phyloP scores from a whole-genome alignment of 192 early-diverging fungal genomes.

The Funneliformis mosseae region DNA sequence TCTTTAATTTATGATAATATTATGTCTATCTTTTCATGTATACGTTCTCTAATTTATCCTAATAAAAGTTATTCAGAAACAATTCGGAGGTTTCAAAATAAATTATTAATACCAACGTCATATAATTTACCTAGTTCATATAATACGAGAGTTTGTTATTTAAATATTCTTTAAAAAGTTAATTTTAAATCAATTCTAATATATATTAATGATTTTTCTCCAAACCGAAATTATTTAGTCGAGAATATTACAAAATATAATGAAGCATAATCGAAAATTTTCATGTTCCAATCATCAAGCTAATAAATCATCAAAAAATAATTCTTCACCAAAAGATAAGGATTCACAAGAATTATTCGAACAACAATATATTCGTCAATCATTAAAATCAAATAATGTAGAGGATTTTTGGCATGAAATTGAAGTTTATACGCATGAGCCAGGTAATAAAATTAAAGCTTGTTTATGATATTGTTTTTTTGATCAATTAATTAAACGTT shows the following conservation, averaged over 20 bases:
- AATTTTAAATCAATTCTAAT: no score
- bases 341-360: neutral
- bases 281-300: neutral
- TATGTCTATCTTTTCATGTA: neutral
- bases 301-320: neutral
- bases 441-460: neutral
- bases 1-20: neutral
- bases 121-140: neutral
- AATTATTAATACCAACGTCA: neutral
- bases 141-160: neutral
- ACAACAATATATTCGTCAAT: neutral
- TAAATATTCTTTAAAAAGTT: no score
- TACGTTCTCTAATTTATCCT: neutral
- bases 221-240: neutral
- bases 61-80: neutral
- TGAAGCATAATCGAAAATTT: neutral
- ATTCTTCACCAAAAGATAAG: neutral
- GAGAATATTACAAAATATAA: neutral
- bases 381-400: neutral
- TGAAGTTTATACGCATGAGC: conserved; percentile 9
- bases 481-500: no score
- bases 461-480: no score
- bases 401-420: conserved; percentile 17
- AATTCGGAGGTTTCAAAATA: neutral
- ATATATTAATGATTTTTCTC: neutral